Evolutionary conservation across 2,329 filamentous ascomycete species (phyloP).

Genomic region (Cladorrhinum sp.): DNA sequence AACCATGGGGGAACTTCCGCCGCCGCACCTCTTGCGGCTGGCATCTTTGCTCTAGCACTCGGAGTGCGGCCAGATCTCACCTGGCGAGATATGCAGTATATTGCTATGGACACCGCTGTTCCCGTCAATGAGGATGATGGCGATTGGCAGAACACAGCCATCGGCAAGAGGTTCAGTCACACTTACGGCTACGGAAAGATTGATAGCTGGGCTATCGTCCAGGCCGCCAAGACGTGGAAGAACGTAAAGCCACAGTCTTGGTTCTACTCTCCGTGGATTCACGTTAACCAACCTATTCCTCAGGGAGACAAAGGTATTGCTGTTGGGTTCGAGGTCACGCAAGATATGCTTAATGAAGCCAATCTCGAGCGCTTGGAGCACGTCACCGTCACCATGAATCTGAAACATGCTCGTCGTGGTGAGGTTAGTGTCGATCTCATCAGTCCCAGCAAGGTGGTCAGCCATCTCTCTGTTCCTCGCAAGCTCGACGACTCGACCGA

Average conservation of each 20-base stretch:
- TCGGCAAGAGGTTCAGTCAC: constrained; percentile 87
- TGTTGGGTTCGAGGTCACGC: constrained; percentile 77
- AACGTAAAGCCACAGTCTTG: constrained; percentile 93
- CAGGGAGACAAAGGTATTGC: constrained; percentile 78
- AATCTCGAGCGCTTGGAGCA: constrained; percentile 89
- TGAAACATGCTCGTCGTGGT: constrained; percentile 80
- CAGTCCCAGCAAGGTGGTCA: constrained; percentile 77
- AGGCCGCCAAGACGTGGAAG: constrained; percentile 80
- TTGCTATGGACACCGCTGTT: constrained; percentile 79
- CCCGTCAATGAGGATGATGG: constrained; percentile 69
- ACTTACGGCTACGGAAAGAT: constrained; percentile 95
- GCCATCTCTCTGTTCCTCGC: constrained; percentile 76
- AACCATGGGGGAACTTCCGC: constrained; percentile 94
- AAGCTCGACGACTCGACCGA: constrained; percentile 60
- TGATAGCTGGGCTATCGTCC: constrained; percentile 80
- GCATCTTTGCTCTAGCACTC: constrained; percentile 85
- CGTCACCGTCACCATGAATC: constrained; percentile 96
- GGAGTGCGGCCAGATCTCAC: constrained; percentile 80
- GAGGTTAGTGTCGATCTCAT: constrained; percentile 90
- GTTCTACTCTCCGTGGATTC: constrained; percentile 91
- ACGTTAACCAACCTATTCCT: constrained; percentile 81
- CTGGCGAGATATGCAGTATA: constrained; percentile 93
- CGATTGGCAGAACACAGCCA: constrained; percentile 77
- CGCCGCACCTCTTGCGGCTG: constrained; percentile 87
- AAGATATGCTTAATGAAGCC: constrained; percentile 73